A percentile compares a stretch with the other conserved stretches of the same genome.
These are phyloP conservation scores for Starmerella apis DNA, from an alignment of 805 yeast species.

Conservation along the genomic window DNA sequence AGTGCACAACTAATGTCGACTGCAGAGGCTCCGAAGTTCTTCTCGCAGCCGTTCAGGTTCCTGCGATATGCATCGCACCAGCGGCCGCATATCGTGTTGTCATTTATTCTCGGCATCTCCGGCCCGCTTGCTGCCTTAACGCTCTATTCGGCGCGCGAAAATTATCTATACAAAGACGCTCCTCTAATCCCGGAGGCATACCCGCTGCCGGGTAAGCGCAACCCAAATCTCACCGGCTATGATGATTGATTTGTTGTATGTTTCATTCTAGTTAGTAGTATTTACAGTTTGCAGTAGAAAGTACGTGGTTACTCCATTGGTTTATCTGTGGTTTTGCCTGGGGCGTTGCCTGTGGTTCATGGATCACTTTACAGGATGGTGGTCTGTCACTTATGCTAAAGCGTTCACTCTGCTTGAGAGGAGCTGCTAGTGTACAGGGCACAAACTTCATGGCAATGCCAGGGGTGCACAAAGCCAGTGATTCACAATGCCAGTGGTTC, in stretches of 20 bases:
- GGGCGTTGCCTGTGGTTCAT: too few relatives aligned
- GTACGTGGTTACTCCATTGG: not conserved
- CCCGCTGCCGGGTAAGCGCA: constrained; percentile 30
- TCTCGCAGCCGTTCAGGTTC: constrained; percentile 31
- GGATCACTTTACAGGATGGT: too few relatives aligned
- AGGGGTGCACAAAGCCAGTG: too few relatives aligned
- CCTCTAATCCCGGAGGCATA: constrained; percentile 49
- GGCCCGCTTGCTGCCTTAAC: constrained; percentile 55
- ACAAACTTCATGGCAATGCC: too few relatives aligned
- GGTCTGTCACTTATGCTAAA: too few relatives aligned
- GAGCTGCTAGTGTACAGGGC: too few relatives aligned
- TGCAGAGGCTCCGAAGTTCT: constrained; percentile 27
- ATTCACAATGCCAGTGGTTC: too few relatives aligned
- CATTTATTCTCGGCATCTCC: constrained; percentile 51
- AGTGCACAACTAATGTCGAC: constrained; percentile 11
- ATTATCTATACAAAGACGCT: constrained; percentile 53
- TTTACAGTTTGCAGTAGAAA: not conserved
- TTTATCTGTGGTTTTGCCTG: too few relatives aligned
- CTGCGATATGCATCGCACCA: constrained; percentile 63
- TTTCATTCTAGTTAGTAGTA: not conserved
- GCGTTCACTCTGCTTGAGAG: too few relatives aligned
- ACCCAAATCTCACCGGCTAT: constrained; percentile 29
- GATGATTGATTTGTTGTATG: constrained; percentile 26
- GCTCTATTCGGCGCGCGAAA: constrained; percentile 60
- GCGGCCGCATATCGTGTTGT: constrained; percentile 62